Evolutionary conservation across 2,329 filamentous ascomycete genomes (phyloP).

Genomic region (Calonectria hongkongensis): DNA sequence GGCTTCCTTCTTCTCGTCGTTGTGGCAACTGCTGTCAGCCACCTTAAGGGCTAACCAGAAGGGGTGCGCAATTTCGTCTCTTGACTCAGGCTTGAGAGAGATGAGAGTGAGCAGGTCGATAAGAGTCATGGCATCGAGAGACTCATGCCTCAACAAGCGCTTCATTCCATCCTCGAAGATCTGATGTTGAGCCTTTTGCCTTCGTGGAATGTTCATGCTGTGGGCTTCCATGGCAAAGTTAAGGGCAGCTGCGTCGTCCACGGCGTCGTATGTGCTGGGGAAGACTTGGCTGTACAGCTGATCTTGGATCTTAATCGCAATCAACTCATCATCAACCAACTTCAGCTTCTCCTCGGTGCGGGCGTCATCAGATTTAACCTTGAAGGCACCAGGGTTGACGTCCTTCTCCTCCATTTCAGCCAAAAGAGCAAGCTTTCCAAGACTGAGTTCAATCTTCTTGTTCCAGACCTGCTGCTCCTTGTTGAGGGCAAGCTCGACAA

Average conservation of each 20-base stretch:
- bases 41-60: slow-evolving; percentile 85
- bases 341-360: slow-evolving; percentile 66
- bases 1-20: slow-evolving; percentile 75
- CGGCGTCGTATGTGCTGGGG: slow-evolving; percentile 79
- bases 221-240: slow-evolving; percentile 85
- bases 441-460: slow-evolving; percentile 93
- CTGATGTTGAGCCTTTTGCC: slow-evolving; percentile 79
- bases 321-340: slow-evolving; percentile 78
- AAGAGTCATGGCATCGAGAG: slow-evolving; percentile 78
- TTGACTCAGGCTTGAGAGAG: slow-evolving; percentile 64
- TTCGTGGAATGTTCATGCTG: slow-evolving; percentile 71
- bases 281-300: slow-evolving; percentile 82
- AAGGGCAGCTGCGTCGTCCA: slow-evolving; percentile 87
- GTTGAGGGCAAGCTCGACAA: slow-evolving; percentile 81
- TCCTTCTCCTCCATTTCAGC: slow-evolving; percentile 71
- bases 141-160: slow-evolving; percentile 82
- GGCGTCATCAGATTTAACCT: slow-evolving; percentile 60
- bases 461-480: slow-evolving; percentile 90
- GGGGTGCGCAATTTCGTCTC: slow-evolving; percentile 76
- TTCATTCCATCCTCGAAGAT: slow-evolving; percentile 83
- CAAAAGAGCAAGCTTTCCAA: slow-evolving; percentile 88
- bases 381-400: slow-evolving; percentile 60
- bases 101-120: slow-evolving; percentile 90
- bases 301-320: slow-evolving; percentile 87
- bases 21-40: slow-evolving; percentile 72